Evolutionary conservation across 1,139 yeast species (phyloP), one percentile per base, ranked within the genome.

Genomic region (Yamadazyma mexicana): DNA sequence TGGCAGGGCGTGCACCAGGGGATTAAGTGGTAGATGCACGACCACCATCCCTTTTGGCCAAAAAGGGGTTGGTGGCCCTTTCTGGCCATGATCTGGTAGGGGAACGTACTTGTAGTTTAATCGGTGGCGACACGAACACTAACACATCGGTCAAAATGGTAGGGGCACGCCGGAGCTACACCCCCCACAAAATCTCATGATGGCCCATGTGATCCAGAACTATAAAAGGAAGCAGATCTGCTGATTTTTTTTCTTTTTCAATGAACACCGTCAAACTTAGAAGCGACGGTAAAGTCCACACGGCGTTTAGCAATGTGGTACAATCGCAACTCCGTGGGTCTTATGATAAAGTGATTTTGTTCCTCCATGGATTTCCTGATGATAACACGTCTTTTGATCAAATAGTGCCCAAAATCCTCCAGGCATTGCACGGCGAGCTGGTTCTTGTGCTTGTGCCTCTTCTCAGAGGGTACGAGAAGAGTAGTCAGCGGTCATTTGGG

Each of bases 281-380:
- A 25, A 44, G 47, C 34, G 48, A 40, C 14, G 23, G 34, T 24
- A 39, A 41, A 17, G 18, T 33, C 27, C 49, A 46, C 38, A 35
- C 53, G 2, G 40, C 54, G 14, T 25, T 42, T 9, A 30, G 42
- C 22, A 48, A 45, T 35, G 34, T 35, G 6, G 32, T 38, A n/a
- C 48, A 45, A 18, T 22, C 25, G 12, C 12, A 34, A 11, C 26
- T 45, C 17, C n/a, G 20, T 7, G 25, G 33, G 20, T 45, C 48
- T 25, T 65, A 61, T 59, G 39, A 45, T 15, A 48, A 66, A 20
- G 56, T 63, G 10, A 51, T 70, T 9, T 37, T 71, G 16, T 49
- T 70, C 16, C 47, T 70, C 20, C 77, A 71, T 41, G 76, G 76
- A 4, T 71, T 71, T 44, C 77, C 77, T 5, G 77, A 71, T 44